Evolutionary conservation across 2,329 filamentous ascomycete species (phyloP).

Genomic region (Clarireedia homoeocarpa): DNA sequence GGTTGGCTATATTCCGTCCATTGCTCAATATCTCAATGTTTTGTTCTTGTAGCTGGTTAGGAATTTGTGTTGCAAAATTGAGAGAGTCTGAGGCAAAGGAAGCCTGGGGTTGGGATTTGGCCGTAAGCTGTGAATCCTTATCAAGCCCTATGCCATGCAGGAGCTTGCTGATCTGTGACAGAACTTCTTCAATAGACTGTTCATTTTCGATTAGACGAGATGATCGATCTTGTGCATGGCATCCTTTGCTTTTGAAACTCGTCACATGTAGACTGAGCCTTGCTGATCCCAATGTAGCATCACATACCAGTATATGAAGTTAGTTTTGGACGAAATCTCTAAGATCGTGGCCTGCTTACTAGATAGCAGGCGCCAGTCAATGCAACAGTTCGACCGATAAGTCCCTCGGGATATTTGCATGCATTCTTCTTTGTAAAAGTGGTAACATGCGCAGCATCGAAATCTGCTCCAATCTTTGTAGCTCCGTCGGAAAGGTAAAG

Average conservation of each 20-base stretch:
- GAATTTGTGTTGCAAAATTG: slow-evolving; percentile 8
- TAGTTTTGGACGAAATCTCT: background rate
- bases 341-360: too few relatives aligned
- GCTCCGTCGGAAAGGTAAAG: background rate
- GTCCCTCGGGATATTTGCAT: background rate
- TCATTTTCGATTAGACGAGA: background rate
- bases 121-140: background rate
- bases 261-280: background rate
- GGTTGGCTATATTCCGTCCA: background rate
- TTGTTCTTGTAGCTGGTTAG: background rate
- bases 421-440: slow-evolving; percentile 1
- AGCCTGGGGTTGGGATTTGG: background rate
- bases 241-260: slow-evolving; percentile 7
- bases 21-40: background rate
- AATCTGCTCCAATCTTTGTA: background rate
- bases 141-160: background rate
- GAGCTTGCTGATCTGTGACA: background rate
- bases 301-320: background rate
- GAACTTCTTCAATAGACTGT: background rate
- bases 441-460: background rate
- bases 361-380: slow-evolving; percentile 1
- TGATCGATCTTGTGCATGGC: slow-evolving; percentile 5
- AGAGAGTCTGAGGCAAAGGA: background rate
- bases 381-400: background rate
- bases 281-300: background rate